Base-by-base conservation (phyloP, 2,329 filamentous ascomycete genomes). In the Verticillium isaacii region DNA sequence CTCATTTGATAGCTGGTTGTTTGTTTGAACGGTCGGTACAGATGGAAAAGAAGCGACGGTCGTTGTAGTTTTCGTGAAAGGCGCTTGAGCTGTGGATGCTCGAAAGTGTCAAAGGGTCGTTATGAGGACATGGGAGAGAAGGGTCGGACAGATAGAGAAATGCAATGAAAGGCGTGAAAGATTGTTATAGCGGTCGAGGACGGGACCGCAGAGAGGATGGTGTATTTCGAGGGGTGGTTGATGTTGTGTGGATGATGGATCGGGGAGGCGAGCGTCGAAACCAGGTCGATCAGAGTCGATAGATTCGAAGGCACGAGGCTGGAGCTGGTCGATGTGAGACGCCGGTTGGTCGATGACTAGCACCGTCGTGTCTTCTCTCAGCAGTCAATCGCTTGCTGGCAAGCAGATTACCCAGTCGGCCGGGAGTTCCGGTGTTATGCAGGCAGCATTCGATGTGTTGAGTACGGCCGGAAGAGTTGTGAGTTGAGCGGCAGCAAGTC, bases 111-210 rank as follows among this genome's bases (percentile, higher is more conserved):
- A 70, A 68, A 69, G 61, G 70, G 71, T 76, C 77, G 77, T 80
- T 80, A 80, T 74, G 67, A 73, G 71, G 72, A 78, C 77, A 80
- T 80, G 71, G 72, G 73, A 68, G 69, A 64, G 58, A 62, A 62
- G 59, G 62, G 60, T 64, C 72, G 65, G 32, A 57, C 41, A 54
- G 19, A 50, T 50, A 50, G 45, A 57, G 70, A 61, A 58, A 58
- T 25, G 54, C 59, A 62, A 54, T 36, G 54, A 36, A 62, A 39
- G 57, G 39, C 60, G 54, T 58, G 60, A 32, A 64, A 59, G 36
- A 32, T 14, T n/a, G 39, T 34, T 54, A 11, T 25, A 59, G 29
- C 34, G 17, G 37, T 32, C 14, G 58, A 57, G 9, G 68, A 67
- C 69, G 69, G 65, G 64, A 68, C 68, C 74, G 68, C 67, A 67